phyloP scores from a whole-genome alignment of 2,329 filamentous ascomycete genomes.

The Rhinocladiella similis region DNA sequence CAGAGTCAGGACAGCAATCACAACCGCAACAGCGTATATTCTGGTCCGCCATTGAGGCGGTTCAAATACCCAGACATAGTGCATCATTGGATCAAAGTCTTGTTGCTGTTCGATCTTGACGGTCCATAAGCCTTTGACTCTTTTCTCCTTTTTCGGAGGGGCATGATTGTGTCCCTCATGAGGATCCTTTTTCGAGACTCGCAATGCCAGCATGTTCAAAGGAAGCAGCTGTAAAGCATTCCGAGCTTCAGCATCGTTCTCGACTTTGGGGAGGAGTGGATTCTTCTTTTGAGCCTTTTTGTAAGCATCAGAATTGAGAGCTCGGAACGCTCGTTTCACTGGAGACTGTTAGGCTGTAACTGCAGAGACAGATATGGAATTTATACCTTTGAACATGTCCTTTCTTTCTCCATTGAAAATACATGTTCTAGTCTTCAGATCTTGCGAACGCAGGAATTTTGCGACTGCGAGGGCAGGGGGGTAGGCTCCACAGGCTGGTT shows the following conservation, averaged over 20 bases:
- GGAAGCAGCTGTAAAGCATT: conserved; percentile 94
- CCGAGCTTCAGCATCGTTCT: conserved; percentile 82
- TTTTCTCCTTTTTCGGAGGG: conserved; percentile 73
- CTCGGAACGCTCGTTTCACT: conserved; percentile 96
- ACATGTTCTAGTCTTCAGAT: conserved; percentile 85
- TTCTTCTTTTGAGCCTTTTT: conserved; percentile 78
- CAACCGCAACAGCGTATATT: conserved; percentile 80
- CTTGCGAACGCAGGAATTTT: conserved; percentile 78
- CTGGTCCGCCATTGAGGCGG: conserved; percentile 92
- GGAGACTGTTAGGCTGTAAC: not conserved
- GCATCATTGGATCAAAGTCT: conserved; percentile 68
- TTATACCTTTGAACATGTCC: conserved; percentile 90
- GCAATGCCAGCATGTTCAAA: conserved; percentile 87
- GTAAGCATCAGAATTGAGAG: conserved; percentile 85
- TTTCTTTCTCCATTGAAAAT: conserved; percentile 95
- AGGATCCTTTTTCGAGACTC: conserved; percentile 79
- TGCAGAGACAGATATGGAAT: conserved; percentile 8
- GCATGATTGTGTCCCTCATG: conserved; percentile 72
- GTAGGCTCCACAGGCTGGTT: conserved; percentile 66
- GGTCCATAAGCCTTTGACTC: conserved; percentile 93
- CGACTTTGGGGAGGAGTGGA: conserved; percentile 81
- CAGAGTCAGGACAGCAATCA: conserved; percentile 79
- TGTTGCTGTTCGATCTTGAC: conserved; percentile 96
- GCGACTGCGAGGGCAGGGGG: conserved; percentile 87
- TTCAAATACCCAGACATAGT: conserved; percentile 97